Percentiles rank a stretch among this genome's conserved stretches.
Evolutionary conservation across 495 filamentous ascomycete genomes (phyloP).

Genomic region (Penicillium daleae): DNA sequence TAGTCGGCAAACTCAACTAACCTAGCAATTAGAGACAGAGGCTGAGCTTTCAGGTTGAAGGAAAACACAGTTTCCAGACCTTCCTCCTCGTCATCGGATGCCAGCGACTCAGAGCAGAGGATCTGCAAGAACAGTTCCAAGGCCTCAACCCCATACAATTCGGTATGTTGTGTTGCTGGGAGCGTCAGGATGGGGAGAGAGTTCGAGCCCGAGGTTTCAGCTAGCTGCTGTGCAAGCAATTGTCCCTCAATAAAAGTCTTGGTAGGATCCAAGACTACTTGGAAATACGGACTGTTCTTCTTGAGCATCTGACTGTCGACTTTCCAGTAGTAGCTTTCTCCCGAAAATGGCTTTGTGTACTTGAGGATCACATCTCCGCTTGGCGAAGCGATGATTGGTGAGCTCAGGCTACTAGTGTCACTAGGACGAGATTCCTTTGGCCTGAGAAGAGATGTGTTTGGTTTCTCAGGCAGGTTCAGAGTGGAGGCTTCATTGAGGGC

Average conservation of each 20-base stretch:
- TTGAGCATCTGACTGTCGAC: conserved; percentile 39
- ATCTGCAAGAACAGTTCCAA: conserved; percentile 45
- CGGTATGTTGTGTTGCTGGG: conserved; percentile 26
- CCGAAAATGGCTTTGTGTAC: conserved; percentile 28
- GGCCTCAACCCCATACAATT: conserved; percentile 37
- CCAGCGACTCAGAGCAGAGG: conserved; percentile 34
- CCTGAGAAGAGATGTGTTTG: neutral
- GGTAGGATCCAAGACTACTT: conserved; percentile 47
- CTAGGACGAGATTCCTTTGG: conserved; percentile 1
- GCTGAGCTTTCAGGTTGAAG: conserved; percentile 30
- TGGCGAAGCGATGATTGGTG: conserved; percentile 26
- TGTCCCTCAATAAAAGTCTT: conserved; percentile 52
- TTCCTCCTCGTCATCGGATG: conserved; percentile 9
- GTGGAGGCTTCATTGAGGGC: neutral
- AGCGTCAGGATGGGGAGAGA: conserved; percentile 36
- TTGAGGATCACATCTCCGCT: conserved; percentile 45
- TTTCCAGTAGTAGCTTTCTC: conserved; percentile 35
- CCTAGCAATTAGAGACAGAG: conserved; percentile 37
- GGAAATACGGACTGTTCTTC: conserved; percentile 48
- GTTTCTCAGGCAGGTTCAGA: neutral
- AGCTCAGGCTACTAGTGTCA: conserved; percentile 3
- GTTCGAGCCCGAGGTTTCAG: conserved; percentile 1
- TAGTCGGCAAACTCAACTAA: conserved; percentile 43
- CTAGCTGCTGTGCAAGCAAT: conserved; percentile 32
- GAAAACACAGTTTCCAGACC: conserved; percentile 20